A percentile compares a stretch with the other conserved stretches of the same genome.
phyloP scores from a whole-genome alignment of 441 rosid species.

The Bruguiera hainesii region DNA sequence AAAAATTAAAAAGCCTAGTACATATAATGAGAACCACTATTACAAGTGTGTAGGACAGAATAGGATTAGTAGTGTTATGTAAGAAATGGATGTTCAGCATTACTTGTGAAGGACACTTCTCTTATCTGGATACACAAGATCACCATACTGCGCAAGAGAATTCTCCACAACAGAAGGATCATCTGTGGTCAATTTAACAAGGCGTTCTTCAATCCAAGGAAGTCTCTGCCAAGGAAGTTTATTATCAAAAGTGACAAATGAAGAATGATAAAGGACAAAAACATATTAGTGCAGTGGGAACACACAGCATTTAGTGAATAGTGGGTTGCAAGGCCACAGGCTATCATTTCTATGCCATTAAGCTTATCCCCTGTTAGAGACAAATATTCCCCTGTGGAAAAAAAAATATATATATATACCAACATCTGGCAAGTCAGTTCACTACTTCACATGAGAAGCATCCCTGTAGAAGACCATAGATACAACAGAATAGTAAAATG shows the following conservation, averaged over 20 bases:
- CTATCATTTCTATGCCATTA: slow-evolving; percentile 81
- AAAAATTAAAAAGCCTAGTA: too few species aligned
- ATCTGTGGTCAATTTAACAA: slow-evolving; percentile 77
- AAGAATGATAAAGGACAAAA: slow-evolving; percentile 18
- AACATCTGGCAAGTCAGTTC: slow-evolving; percentile 4
- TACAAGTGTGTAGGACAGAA: neutral
- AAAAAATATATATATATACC: slow-evolving; percentile 1
- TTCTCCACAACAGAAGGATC: slow-evolving; percentile 65
- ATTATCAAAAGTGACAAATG: slow-evolving; percentile 1
- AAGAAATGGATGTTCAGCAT: slow-evolving; percentile 5
- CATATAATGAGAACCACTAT: neutral
- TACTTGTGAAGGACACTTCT: slow-evolving; percentile 64
- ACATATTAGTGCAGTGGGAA: slow-evolving; percentile 17
- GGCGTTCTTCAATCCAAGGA: slow-evolving; percentile 65
- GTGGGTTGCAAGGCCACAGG: slow-evolving; percentile 90
- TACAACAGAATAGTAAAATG: slow-evolving; percentile 4
- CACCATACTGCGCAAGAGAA: slow-evolving; percentile 85
- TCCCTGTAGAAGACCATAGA: neutral
- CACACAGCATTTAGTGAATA: slow-evolving; percentile 63
- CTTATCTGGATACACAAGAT: slow-evolving; percentile 72
- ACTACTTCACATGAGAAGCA: neutral
- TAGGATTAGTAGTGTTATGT: neutral
- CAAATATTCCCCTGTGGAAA: slow-evolving; percentile 63
- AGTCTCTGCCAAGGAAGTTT: slow-evolving; percentile 54
- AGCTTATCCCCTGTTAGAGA: slow-evolving; percentile 90